phyloP scores from a whole-genome alignment of 2,329 filamentous ascomycete species.

The Zalaria obscura region DNA sequence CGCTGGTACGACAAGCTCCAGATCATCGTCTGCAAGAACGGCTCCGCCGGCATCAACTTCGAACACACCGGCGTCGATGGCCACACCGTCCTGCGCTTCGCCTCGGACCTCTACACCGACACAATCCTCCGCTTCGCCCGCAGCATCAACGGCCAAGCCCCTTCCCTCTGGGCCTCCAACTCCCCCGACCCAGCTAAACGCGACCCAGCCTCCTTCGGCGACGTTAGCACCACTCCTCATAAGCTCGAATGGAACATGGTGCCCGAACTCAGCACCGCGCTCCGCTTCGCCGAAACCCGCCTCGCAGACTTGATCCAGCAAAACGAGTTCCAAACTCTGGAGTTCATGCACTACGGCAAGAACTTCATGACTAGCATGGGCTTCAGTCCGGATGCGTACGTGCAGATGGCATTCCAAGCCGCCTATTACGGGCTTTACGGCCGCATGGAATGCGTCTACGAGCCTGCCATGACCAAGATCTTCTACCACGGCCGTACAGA shows the following conservation, averaged over 20 bases:
- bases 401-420: slow-evolving; percentile 98
- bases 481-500: slow-evolving; percentile 91
- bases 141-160: slow-evolving; percentile 87
- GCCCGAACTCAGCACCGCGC: slow-evolving; percentile 76
- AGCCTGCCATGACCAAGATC: slow-evolving; percentile 95
- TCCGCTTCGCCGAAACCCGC: slow-evolving; percentile 89
- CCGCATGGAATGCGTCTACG: slow-evolving; percentile 85
- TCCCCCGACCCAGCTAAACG: slow-evolving; percentile 89
- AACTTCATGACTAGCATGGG: slow-evolving; percentile 97
- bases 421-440: slow-evolving; percentile 96
- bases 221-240: slow-evolving; percentile 85
- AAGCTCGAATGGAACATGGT: slow-evolving; percentile 98
- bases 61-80: slow-evolving; percentile 97
- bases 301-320: slow-evolving; percentile 90
- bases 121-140: slow-evolving; percentile 91
- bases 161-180: slow-evolving; percentile 77
- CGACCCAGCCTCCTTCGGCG: slow-evolving; percentile 79
- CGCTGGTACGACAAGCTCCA: slow-evolving; percentile 99
- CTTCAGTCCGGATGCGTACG: slow-evolving; percentile 91
- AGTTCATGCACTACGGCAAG: slow-evolving; percentile 83
- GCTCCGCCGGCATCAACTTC: slow-evolving; percentile 96
- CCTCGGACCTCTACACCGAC: slow-evolving; percentile 92
- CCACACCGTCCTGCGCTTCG: slow-evolving; percentile 90
- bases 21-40: slow-evolving; percentile 98
- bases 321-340: slow-evolving; percentile 87